Evolutionary conservation across 2,329 filamentous ascomycete genomes (phyloP), one percentile per base, ranked within the genome.

Genomic region (Cadophora sp.): DNA sequence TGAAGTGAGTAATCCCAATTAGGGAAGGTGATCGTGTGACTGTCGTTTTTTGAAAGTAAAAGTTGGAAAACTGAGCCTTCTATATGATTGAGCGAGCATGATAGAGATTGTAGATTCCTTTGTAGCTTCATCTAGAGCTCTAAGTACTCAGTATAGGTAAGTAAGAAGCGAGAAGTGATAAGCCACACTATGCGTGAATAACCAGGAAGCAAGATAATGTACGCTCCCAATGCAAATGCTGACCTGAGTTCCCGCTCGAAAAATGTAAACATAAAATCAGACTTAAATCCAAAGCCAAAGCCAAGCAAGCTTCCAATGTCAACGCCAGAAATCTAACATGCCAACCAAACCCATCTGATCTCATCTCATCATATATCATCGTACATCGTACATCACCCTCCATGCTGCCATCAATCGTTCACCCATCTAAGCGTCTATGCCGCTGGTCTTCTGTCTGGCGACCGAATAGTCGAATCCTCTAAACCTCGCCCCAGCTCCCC

Each of bases 401-500:
- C 27, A 19, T 53, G 11, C 11, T 12, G 19, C 12, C 50, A 2
- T 55, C 48, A 51, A 26, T 26, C 48, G 22, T 27, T 27, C 48
- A 24, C 27, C 16, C 48, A 27, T 51, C 48, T 51, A 8, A 1
- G 19, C 46, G 11, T 24, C n/a, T 24, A 11, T 8, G 19, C 5
- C n/a, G 22, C 1, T 50, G 22, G 4, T 22, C 46, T 4, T 24
- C 4, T 22, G 16, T 5, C 31, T 34, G 5, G 31, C 31, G n/a
- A n/a, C n/a, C n/a, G n/a, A n/a, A n/a, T n/a, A n/a, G n/a, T n/a
- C n/a, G n/a, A n/a, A n/a, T n/a, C 51, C 14, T 55, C 56, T 63
- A 91, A 29, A 91, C 87, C 80, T 95, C 92, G 11, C 92, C 92
- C 92, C 92, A 96, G 73, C 87, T 90, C 19, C 92, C 92, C 84